Base-by-base conservation (phyloP, 495 filamentous ascomycete species). In the Hypoxylon lenormandii region DNA sequence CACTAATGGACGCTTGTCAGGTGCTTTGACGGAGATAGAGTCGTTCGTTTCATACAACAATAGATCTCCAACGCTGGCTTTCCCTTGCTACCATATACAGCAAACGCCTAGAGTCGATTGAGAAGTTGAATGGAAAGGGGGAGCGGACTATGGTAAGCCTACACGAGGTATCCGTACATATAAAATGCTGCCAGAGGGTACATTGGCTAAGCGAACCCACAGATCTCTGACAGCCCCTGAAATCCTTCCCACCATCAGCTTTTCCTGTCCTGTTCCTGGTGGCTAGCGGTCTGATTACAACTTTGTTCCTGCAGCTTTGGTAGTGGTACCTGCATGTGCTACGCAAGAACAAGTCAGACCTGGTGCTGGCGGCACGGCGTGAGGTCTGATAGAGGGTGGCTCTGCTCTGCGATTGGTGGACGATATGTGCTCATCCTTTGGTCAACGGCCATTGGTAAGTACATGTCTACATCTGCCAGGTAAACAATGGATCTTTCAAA, bases 291-390 rank as follows among this genome's bases (percentile, higher is more conserved):
- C 63, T 48, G 23, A 23, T 22, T 28, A n/a, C 23, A n/a, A n/a
- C n/a, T n/a, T 37, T 62, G 69, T 72, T 67, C 69, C 69, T 72
- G 69, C 69, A 72, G 69, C 58, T 60, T 38, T 55, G 33, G 47
- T 40, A 36, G 38, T 11, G 23, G 69, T 67, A 72, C 69, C 69
- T 72, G 69, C 69, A 72, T 72, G 42, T n/a, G 63, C 63, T 72
- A 66, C 49, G 63, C 66, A 53, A 71, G 52, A 45, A 63, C 23
- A 26, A 46, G 66, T 60, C 42, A 50, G 66, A 45, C 48, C 49
- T 65, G 37, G 55, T 45, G 23, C 28, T 15, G n/a, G 43, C n/a
- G n/a, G n/a, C 23, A 5, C 23, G 23, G 10, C 46, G 15, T 19
- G 10, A 64, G 37, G 18, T 43, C 43, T 28, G 36, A 22, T 15